phyloP scores from a whole-genome alignment of 108 stramenopile genomes.

The Skeletonema grethae region DNA sequence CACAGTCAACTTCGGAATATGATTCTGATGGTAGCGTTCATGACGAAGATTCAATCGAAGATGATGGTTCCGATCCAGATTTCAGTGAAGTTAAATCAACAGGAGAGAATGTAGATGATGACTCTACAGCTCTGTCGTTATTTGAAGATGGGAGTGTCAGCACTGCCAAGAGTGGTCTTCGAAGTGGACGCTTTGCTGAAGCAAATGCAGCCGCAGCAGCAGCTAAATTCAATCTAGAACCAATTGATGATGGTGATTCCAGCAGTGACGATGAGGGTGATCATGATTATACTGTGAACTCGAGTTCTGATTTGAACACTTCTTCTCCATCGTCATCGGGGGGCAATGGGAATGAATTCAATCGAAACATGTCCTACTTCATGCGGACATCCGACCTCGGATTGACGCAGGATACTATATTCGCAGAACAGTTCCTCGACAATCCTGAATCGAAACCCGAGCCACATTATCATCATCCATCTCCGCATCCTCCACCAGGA shows the following conservation, averaged over 20 bases:
- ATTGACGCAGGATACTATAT: conserved; percentile 42
- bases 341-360: conserved; percentile 8
- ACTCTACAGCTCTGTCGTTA: background rate
- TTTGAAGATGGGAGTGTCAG: conserved; percentile 6
- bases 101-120: background rate
- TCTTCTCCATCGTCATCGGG: background rate
- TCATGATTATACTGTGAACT: background rate
- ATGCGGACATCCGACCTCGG: conserved; percentile 49
- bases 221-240: background rate
- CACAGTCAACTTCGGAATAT: background rate
- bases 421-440: conserved; percentile 42
- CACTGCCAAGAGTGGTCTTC: conserved; percentile 28
- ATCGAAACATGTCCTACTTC: conserved; percentile 31
- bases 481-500: conserved; percentile 45
- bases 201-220: background rate
- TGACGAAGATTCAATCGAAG: background rate
- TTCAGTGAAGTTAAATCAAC: conserved; percentile 27
- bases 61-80: conserved; percentile 34
- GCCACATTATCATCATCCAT: conserved; percentile 50
- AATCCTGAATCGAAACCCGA: conserved; percentile 31
- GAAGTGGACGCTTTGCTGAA: conserved; percentile 28
- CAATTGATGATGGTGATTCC: background rate
- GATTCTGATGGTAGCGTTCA: background rate
- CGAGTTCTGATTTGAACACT: background rate
- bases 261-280: conserved; percentile 6